Evolutionary conservation across 805 yeast species (phyloP), one percentile per base, ranked within the genome.

Genomic region (Priceomyces haplophilus): DNA sequence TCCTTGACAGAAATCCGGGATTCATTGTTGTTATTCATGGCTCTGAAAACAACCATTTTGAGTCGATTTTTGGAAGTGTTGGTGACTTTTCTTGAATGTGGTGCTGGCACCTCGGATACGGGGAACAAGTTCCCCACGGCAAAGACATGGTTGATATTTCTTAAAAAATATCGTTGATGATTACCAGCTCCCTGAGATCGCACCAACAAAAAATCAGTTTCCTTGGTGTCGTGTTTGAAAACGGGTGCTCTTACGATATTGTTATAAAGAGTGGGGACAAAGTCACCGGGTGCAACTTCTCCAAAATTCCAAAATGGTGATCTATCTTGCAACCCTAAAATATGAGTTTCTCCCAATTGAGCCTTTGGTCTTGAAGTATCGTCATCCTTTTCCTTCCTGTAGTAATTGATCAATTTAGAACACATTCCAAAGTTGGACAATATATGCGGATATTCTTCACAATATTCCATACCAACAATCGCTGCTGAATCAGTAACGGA

Each of bases 221-320:
- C 62, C 18, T 75, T 72, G 0, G 82, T 73, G 34, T 88, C 95
- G 58, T 93, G 99, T 56, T 83, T 82, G 69, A 88, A 91, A 2
- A 91, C 77, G 0, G 99, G 99, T 0, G 99, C 97, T 47, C 99
- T 70, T 3, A 85, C 62, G 85, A 93, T 83, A 54, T 88, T 85
- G 60, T 91, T 93, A 67, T 93, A 93, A 37, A 91, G 67, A 0
- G 99, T 87, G 1, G 98, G 98, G 2, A 90, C 97, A 42, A 88
- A 80, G 53, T 85, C 88, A 2, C 99, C 99, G 2, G 89, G 87
- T 36, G 88, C 96, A 6, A 93, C 98, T 66, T 85, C 87, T 1
- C 99, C 99, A 68, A 89, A 93, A 61, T 90, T 93, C 98, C 99
- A 93, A 60, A 93, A 93, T 10, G 99, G 97, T 6, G 96, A 87